Base-by-base conservation (phyloP, 2,329 filamentous ascomycete genomes). In the Penicillium sp. region DNA sequence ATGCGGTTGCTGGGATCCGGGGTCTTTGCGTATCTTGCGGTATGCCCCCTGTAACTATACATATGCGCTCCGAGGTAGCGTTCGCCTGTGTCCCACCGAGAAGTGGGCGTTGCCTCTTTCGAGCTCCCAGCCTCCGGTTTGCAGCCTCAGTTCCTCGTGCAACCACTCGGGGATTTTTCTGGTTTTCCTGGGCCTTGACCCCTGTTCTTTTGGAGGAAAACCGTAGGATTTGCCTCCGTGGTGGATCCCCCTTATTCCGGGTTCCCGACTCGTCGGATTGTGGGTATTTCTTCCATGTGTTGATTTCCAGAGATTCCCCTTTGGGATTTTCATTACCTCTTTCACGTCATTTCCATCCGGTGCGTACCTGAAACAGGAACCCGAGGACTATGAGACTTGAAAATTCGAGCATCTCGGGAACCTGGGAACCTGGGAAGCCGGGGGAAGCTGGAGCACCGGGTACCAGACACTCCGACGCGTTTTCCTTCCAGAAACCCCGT, bases 121-220 rank as follows among this genome's bases (percentile, higher is more conserved):
- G 45, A 48, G 48, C 51, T 50, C 36, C 36, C 31, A 27, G 18
- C 25, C 20, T 50, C 44, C 22, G 30, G 54, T 49, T 56, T 53
- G 55, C 56, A 56, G 53, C 53, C 50, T 52, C 53, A 55, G 44
- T 45, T 47, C 35, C 31, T 24, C 25, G 44, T 52, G 40, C 48
- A 58, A 53, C 60, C 60, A 61, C 40, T 59, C 65, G 48, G 66
- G 60, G 51, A 59, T 62, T 58, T 69, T 67, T 47, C 60, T 64
- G 24, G 57, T 60, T 11, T 54, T 51, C 40, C 51, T 47, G 40
- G 54, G 8, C 41, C 41, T 44, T 49, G 46, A 40, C 40, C 53
- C 44, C 58, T 54, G 18, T 54, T 60, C 44, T 54, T 40, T 58
- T 20, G 11, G 22, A n/a, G 36, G 20, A 22, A 22, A 39, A 39